Evolutionary conservation across 2,329 filamentous ascomycete genomes (phyloP), one percentile per base, ranked within the genome.

Genomic region (Blastomyces silverae): DNA sequence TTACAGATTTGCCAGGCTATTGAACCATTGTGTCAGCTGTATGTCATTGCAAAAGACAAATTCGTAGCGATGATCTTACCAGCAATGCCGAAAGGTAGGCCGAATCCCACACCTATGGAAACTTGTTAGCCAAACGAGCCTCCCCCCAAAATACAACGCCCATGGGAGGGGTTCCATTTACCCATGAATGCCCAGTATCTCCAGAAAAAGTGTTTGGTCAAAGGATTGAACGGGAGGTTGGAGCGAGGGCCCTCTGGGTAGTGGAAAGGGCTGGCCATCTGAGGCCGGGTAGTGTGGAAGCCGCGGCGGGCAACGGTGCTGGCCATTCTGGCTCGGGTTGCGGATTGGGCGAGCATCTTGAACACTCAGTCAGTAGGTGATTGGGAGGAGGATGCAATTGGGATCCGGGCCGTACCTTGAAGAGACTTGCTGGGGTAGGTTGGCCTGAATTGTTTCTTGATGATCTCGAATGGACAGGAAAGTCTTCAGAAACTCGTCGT

Each of bases 201-300:
- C 72, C 91, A 68, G 70, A 82, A 85, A 79, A 99, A 99, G 82
- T 84, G 89, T 81, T 87, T 90, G 77, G 88, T 93, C 82, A 91
- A 84, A 71, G 94, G 90, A 85, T 99, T 96, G 87, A 99, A 99
- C 71, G 94, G 94, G 71, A 99, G 81, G 86, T 97, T 97, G 84
- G 85, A 88, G 81, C 91, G 89, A 75, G 93, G 90, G 70, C 93
- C 94, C 84, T 97, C 93, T 73, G 93, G 89, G 84, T 99, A 99
- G 85, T 99, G 94, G 88, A 96, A 97, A 69, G 92, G 92, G 78
- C 91, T 95, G 73, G 84, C 86, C 78, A 96, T 82, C 79, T 90
- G 91, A 77, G 89, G 81, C 76, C 91, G 90, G 78, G 93, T 95
- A 75, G 91, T 87, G 80, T 92, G 89, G 89, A 99, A 97, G 82